Base-by-base conservation (phyloP, 73 alveolate genomes). In the Durusdinium trenchii region DNA sequence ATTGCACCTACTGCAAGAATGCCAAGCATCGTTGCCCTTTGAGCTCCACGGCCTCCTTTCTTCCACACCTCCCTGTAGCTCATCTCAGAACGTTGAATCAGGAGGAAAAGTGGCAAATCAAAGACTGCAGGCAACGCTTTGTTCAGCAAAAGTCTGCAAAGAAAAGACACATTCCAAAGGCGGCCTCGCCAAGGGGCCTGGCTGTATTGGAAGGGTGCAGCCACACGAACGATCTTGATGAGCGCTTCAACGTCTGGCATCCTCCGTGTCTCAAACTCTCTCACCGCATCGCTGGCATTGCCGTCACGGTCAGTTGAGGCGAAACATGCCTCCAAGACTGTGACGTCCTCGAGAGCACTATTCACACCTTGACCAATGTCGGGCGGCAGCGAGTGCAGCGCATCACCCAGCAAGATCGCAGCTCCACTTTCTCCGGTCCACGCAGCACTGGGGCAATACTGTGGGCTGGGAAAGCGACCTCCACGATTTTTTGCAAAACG, bases 321-420 rank as follows among this genome's bases (percentile, higher is more conserved):
- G 35, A 86, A 47, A 47, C 95, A 86, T 28, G 83, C 32, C 64
- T 40, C 83, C 40, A 86, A 42, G 48, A 86, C 95, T 35, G 83
- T 86, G 60, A 86, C 95, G n/a, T 86, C 95, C 91, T 81, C 83
- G 83, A 86, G 62, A 3, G 95, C 95, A 61, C 95, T 86, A 62
- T 86, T 86, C 38, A 86, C 95, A 40, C 95, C 95, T 73, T 90
- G 97, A 20, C 97, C 97, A 67, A 90, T 90, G 47, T 90, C 97
- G 12, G 97, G 97, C 12, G 97, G 97, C 50, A 90, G 52, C 46
- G 97, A 90, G 46, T 90, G 97, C 6, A 90, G 87, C 6, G 97
- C 86, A 38, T 90, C 97, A 3, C 97, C 97, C 62, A 90, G 47
- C 81, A 81, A n/a, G 35, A 81, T 35, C 35, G 91, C 91, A 3